These are phyloP conservation scores for Puccinia hordei DNA, from an alignment of 1,284 basidiomycete species.

Conservation along the genomic window DNA sequence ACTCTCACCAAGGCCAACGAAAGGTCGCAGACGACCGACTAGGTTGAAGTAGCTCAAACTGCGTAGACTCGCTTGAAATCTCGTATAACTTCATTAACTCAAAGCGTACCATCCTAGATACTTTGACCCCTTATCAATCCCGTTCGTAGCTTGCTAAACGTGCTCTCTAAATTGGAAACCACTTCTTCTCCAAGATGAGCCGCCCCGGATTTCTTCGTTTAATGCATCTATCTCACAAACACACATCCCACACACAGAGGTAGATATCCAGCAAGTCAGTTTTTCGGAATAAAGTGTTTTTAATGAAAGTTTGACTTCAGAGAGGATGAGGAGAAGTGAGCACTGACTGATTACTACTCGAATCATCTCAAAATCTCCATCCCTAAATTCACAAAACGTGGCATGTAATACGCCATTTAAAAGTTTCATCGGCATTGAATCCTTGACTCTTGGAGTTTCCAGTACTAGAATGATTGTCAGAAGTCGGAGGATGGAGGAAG, in stretches of 20 bases:
- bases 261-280: too few species aligned
- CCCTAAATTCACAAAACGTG: constrained; percentile 59
- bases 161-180: constrained; percentile 57
- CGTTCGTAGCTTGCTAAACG: constrained; percentile 55
- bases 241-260: not conserved
- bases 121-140: constrained; percentile 56
- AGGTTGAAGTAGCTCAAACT: constrained; percentile 59
- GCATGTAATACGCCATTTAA: constrained; percentile 58
- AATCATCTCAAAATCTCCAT: constrained; percentile 59
- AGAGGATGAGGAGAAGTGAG: not conserved
- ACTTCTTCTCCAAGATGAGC: constrained; percentile 57
- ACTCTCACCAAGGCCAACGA: constrained; percentile 58
- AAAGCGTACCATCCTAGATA: constrained; percentile 57
- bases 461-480: not conserved
- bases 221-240: constrained; percentile 54
- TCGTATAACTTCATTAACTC: constrained; percentile 59
- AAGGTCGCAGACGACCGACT: constrained; percentile 57
- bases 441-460: not conserved
- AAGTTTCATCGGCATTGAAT: constrained; percentile 54
- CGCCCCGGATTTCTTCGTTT: constrained; percentile 56
- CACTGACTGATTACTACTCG: constrained; percentile 56
- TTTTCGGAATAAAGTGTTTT: not conserved
- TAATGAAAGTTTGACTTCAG: not conserved
- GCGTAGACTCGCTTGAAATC: constrained; percentile 58
- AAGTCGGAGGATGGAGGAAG: not conserved